These are phyloP conservation scores for Saururus chinensis DNA, from an alignment of 164 flowering plant genomes.

Conservation along the genomic window DNA sequence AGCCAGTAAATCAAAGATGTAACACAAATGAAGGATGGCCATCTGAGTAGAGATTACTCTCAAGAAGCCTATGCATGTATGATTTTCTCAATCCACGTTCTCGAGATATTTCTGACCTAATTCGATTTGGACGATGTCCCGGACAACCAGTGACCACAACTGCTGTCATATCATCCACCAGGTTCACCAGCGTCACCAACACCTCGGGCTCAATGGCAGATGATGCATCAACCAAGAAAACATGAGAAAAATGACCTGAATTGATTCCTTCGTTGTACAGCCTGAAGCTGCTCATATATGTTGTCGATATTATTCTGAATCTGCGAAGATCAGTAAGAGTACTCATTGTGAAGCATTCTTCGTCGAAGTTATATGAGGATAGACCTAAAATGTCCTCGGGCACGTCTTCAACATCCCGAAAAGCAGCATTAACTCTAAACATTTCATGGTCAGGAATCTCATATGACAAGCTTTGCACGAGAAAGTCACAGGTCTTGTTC, in stretches of 20 bases:
- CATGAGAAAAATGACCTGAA: constrained; percentile 41
- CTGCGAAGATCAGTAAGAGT: no score
- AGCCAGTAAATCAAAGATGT: no score
- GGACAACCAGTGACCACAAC: constrained; percentile 33
- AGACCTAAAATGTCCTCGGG: constrained; percentile 20
- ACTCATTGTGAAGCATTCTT: no score
- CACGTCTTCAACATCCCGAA: constrained; percentile 29
- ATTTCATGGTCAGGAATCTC: constrained; percentile 22
- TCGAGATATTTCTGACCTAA: no score
- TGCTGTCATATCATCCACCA: constrained; percentile 18
- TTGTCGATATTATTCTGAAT: no score
- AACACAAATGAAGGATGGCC: no score
- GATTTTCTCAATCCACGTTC: no score
- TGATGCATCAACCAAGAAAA: constrained; percentile 37
- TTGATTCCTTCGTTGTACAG: constrained; percentile 20
- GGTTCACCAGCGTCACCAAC: constrained; percentile 23
- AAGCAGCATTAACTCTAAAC: constrained; percentile 43
- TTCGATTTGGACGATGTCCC: constrained; percentile 8
- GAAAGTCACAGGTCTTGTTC: constrained; percentile 26
- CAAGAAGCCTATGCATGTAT: no score
- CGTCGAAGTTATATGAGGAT: no score
- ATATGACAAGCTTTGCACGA: constrained; percentile 18
- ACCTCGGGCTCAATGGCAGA: constrained; percentile 36
- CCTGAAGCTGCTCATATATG: constrained; percentile 16
- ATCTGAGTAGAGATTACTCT: no score